A percentile compares a stretch with the other conserved stretches of the same genome.
These are phyloP conservation scores for Aspergillus funiculosus DNA, from an alignment of 495 filamentous ascomycete species.

Conservation along the genomic window DNA sequence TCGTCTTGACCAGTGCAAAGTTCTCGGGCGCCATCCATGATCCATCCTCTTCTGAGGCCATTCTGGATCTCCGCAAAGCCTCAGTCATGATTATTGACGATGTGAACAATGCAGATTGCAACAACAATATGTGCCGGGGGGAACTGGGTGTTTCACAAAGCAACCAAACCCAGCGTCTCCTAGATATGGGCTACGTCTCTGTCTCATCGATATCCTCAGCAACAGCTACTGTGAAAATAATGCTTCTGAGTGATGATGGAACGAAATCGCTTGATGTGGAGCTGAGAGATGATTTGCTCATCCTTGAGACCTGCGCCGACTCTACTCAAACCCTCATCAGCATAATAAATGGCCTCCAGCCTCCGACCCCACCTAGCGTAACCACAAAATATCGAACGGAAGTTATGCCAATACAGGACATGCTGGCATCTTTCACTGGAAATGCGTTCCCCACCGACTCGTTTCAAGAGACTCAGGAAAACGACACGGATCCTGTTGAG, in stretches of 20 bases:
- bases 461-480: conserved; percentile 12
- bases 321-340: conserved; percentile 89
- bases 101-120: conserved; percentile 44
- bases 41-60: conserved; percentile 52
- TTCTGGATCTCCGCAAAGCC: conserved; percentile 66
- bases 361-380: conserved; percentile 73
- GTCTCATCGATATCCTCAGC: conserved; percentile 81
- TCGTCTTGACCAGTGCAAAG: conserved; percentile 73
- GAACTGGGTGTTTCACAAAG: conserved; percentile 45
- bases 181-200: conserved; percentile 69
- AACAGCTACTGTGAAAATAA: conserved; percentile 54
- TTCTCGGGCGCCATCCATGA: conserved; percentile 58
- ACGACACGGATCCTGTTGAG: conserved; percentile 12
- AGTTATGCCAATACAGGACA: conserved; percentile 75
- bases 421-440: conserved; percentile 83
- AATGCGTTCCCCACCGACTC: conserved; percentile 60
- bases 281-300: conserved; percentile 73
- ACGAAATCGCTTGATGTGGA: conserved; percentile 71
- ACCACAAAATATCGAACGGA: conserved; percentile 82
- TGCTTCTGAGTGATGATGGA: conserved; percentile 45
- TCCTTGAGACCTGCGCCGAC: conserved; percentile 93
- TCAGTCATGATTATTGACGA: conserved; percentile 82
- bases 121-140: conserved; percentile 42
- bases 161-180: conserved; percentile 59
- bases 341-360: conserved; percentile 72